Conservation (phyloP, 345 rosid genomes). For the Syzygium aqueum region DNA sequence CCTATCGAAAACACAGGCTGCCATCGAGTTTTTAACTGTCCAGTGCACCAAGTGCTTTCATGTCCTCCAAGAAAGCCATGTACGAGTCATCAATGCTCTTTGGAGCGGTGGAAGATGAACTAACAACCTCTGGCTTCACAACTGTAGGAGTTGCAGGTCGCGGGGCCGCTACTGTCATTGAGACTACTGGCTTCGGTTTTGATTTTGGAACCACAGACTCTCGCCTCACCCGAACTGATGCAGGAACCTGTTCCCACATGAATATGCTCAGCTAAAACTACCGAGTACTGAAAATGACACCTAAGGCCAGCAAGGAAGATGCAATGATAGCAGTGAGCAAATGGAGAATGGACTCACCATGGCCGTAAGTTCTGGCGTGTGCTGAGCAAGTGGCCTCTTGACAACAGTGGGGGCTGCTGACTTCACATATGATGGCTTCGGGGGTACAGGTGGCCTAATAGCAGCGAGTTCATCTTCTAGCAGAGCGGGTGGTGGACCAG, state of each 20-base stretch:
- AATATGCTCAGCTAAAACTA: background rate
- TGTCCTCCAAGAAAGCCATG: conserved; percentile 82
- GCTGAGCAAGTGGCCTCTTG: conserved; percentile 97
- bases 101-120: conserved; percentile 32
- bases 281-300: background rate
- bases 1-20: background rate
- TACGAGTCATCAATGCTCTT: conserved; percentile 93
- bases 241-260: conserved; percentile 61
- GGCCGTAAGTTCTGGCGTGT: conserved; percentile 89
- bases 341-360: conserved; percentile 47
- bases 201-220: conserved; percentile 57
- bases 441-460: conserved; percentile 46
- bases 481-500: conserved; percentile 74
- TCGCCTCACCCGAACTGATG: conserved; percentile 92
- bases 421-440: conserved; percentile 87
- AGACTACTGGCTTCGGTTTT: conserved; percentile 46
- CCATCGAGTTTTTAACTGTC: conserved; percentile 35
- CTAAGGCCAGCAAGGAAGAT: background rate
- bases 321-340: background rate
- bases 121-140: conserved; percentile 36
- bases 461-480: conserved; percentile 40
- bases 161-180: conserved; percentile 13
- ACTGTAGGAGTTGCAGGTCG: conserved; percentile 36
- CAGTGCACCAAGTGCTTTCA: conserved; percentile 98
- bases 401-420: conserved; percentile 99